Evolutionary conservation across 352 stramenopile species (phyloP), one percentile per base, ranked within the genome.

Genomic region (Blastocystis sp.): DNA sequence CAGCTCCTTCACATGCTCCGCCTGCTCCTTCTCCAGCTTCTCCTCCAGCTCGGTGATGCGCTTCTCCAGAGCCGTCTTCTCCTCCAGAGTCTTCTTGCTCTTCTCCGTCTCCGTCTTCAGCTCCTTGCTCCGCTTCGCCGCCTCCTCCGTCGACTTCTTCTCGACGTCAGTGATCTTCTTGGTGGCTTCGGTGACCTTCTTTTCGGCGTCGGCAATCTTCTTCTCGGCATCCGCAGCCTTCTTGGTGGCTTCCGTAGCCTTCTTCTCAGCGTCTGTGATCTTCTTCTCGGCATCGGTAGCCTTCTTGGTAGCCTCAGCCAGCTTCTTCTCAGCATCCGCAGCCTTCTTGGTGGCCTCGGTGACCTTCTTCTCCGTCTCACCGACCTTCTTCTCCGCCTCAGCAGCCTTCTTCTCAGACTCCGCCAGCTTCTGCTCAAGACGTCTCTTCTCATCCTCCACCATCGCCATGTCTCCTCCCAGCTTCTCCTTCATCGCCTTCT

Each of bases 91-190:
- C 27, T 36, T 36, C 27, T 63, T 63, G 44, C 44, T 67, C 27
- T 34, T 14, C 21, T 67, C 57, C n/a, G 61, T 27, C 29, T 89
- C 90, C 87, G 92, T 91, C 81, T 93, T 91, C 64, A 51, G 21
- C 34, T 56, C 64, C 64, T 54, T 76, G 18, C 53, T 51, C n/a
- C 21, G 27, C 18, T 76, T 36, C 42, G 42, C 38, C n/a, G n/a
- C 48, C 53, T 64, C n/a, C 21, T 61, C 44, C 46, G 34, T 29
- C 1, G n/a, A 36, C 32, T 65, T 44, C 46, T 81, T 61, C 59
- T 86, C 87, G 2, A 36, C 29, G 46, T 87, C 64, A 42, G 49
- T 78, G 7, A 85, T 34, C 77, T 89, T 88, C 64, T 88, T 87
- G 38, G 29, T 49, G 42, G 67, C 24, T 8, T 84, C 73, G 29